Conservation (phyloP, 257 asterid species). For the Haberlea rhodopensis region DNA sequence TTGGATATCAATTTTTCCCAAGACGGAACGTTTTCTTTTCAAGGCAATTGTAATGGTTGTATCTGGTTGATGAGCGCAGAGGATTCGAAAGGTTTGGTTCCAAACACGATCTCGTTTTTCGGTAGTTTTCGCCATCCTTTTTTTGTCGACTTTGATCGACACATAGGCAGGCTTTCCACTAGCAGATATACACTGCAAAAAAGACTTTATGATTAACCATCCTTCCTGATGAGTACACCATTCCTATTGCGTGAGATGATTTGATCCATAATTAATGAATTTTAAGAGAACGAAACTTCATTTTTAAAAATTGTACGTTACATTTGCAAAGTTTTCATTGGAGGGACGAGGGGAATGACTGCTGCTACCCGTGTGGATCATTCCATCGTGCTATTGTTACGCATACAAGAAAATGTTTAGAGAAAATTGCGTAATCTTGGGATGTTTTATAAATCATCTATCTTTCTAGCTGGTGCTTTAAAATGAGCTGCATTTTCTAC, state of each 20-base stretch:
- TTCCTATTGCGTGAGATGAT: too few relatives aligned
- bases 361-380: not conserved
- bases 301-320: too few relatives aligned
- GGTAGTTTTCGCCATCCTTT: slow-evolving; percentile 67
- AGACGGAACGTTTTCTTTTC: slow-evolving; percentile 43
- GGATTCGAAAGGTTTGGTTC: slow-evolving; percentile 82
- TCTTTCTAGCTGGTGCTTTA: too few relatives aligned
- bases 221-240: too few relatives aligned
- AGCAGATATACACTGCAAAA: slow-evolving; percentile 57
- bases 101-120: slow-evolving; percentile 53
- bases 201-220: too few relatives aligned
- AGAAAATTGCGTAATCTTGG: not conserved
- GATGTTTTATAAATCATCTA: not conserved
- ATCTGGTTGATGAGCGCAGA: slow-evolving; percentile 70
- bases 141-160: slow-evolving; percentile 59
- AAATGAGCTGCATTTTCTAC: not conserved
- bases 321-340: too few relatives aligned
- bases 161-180: slow-evolving; percentile 58
- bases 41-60: slow-evolving; percentile 62
- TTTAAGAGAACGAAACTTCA: not conserved
- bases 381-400: too few relatives aligned
- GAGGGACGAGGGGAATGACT: too few relatives aligned
- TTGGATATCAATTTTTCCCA: slow-evolving; percentile 55
- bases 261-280: too few relatives aligned
- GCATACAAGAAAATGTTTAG: too few relatives aligned